These are phyloP conservation scores for Penicillium thymicola DNA, from an alignment of 2,329 filamentous ascomycete species.

Conservation along the genomic window DNA sequence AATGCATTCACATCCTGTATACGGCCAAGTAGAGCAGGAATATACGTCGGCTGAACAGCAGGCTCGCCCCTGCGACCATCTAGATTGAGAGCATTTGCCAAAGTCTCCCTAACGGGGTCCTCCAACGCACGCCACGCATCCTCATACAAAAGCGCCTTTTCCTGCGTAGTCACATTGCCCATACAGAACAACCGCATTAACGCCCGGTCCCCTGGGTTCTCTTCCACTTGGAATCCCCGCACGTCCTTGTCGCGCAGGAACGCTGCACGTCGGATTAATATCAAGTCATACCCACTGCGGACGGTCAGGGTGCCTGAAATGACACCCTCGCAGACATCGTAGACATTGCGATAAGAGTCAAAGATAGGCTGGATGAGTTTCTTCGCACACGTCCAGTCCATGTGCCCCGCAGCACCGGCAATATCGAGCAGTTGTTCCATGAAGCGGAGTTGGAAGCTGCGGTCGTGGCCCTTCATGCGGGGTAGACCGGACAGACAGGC, in stretches of 20 bases:
- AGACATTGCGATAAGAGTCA: constrained; percentile 15
- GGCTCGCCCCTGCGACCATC: constrained; percentile 11
- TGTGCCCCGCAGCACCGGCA: constrained; percentile 15
- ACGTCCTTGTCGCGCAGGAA: constrained; percentile 4
- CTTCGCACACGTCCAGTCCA: constrained; percentile 15
- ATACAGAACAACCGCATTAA: constrained; percentile 15
- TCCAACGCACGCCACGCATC: constrained; percentile 7
- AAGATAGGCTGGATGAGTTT: constrained; percentile 15
- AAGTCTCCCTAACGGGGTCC: background rate
- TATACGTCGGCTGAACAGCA: constrained; percentile 17
- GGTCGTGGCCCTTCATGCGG: constrained; percentile 1
- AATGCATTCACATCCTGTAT: constrained; percentile 1
- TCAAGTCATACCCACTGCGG: constrained; percentile 14
- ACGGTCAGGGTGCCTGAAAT: constrained; percentile 5
- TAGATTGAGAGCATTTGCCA: constrained; percentile 8
- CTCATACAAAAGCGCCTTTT: constrained; percentile 11
- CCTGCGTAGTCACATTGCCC: constrained; percentile 11
- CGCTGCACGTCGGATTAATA: constrained; percentile 9
- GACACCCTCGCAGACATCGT: constrained; percentile 15
- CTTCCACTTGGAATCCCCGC: background rate
- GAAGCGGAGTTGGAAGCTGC: constrained; percentile 14
- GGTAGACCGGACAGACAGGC: constrained; percentile 7
- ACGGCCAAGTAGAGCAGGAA: constrained; percentile 11
- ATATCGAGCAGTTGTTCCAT: constrained; percentile 18
- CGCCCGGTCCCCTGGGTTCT: background rate